Base-by-base conservation (phyloP, 176 grass and related monocot species). In the Alloteropsis semialata region DNA sequence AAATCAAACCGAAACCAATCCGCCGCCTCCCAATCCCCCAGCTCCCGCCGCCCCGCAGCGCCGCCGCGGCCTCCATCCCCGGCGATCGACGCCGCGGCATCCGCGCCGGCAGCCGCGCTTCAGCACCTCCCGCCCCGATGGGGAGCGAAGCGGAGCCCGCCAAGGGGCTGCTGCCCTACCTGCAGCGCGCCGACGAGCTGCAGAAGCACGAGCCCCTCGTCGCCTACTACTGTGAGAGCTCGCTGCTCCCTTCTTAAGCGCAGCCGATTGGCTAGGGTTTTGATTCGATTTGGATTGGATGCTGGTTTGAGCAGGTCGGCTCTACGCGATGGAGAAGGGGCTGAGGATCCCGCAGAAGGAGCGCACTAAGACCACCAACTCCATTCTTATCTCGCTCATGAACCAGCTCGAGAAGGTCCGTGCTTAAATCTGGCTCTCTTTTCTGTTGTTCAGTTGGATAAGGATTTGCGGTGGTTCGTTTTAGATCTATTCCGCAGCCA, bases 171-270 rank as follows among this genome's bases (percentile, higher is more conserved):
- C 93, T 99, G 72, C 97, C 97, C 34, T 99, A 96, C 84, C 89
- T 99, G 55, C 97, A 99, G 80, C 91, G 97, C 71, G 97, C 97
- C 49, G 93, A 99, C 85, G 97, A 99, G 69, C 87, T 99, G 60
- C 97, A 99, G 89, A 99, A 99, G 97, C 97, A 99, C 87, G 97
- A 99, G 46, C 91, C 97, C 28, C 91, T 99, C 85, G 91, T 99
- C 77, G 91, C 97, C 9, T 99, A 99, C 91, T 99, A 99, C 87
- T 99, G 96, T 98, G 59, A 89, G 94, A 44, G 5, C 18, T 58
- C 49, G 30, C 30, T 7, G 22, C 44, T 22, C 17, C 27, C 13
- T 22, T 54, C 46, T 5, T 7, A 11, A 22, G 70, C 37, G 48
- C 5, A 10, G 34, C 74, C 36, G 43, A 46, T 83, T 28, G 73